Percentiles rank a stretch among this genome's conserved stretches.
These are phyloP conservation scores for Sarocladiaceae sp. DNA, from an alignment of 2,329 filamentous ascomycete species.

Conservation along the genomic window DNA sequence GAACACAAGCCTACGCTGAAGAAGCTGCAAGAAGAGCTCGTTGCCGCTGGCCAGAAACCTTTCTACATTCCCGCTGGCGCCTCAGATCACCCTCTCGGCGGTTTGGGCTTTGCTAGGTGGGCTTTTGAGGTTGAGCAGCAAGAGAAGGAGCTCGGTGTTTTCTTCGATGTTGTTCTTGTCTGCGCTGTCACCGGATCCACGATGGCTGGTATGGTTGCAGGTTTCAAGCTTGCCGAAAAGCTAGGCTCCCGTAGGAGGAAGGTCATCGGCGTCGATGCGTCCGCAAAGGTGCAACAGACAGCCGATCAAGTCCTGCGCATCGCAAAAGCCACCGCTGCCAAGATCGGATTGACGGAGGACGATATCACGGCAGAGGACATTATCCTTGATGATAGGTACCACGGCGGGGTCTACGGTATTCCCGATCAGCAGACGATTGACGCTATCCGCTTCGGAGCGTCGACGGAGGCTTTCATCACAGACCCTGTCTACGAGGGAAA, in stretches of 20 bases:
- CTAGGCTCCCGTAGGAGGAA: slow-evolving; percentile 40
- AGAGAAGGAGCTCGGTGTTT: slow-evolving; percentile 55
- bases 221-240: slow-evolving; percentile 60
- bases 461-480: slow-evolving; percentile 68
- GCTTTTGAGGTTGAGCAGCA: slow-evolving; percentile 64
- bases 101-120: slow-evolving; percentile 67
- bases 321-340: slow-evolving; percentile 56
- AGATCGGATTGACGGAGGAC: slow-evolving; percentile 55
- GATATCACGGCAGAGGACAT: slow-evolving; percentile 62
- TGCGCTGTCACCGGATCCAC: slow-evolving; percentile 72
- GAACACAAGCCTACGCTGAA: slow-evolving; percentile 61
- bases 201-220: slow-evolving; percentile 67
- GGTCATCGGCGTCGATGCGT: slow-evolving; percentile 61
- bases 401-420: slow-evolving; percentile 64
- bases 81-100: slow-evolving; percentile 66
- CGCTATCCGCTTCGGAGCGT: slow-evolving; percentile 64
- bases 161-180: slow-evolving; percentile 65
- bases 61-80: slow-evolving; percentile 72
- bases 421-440: slow-evolving; percentile 61
- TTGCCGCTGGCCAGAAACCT: slow-evolving; percentile 50
- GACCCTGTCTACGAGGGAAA: slow-evolving; percentile 76
- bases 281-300: slow-evolving; percentile 48
- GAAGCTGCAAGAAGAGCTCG: slow-evolving; percentile 49
- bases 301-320: slow-evolving; percentile 63
- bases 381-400: slow-evolving; percentile 57